Percentiles rank a stretch among this genome's conserved stretches.
Evolutionary conservation across 441 rosid species (phyloP).

Genomic region (Populus hybrid): DNA sequence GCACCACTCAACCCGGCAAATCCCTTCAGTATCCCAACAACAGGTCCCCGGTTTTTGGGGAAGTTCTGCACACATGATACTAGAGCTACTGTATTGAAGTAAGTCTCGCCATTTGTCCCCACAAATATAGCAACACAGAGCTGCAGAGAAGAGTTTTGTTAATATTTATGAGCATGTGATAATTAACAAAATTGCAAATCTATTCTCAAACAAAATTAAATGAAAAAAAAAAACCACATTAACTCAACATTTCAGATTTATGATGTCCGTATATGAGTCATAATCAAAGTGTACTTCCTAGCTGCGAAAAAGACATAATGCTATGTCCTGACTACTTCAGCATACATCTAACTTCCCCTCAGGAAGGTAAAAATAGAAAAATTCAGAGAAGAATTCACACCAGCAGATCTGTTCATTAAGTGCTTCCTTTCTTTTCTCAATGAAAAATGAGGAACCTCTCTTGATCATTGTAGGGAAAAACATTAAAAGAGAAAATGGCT

Average conservation of each 20-base stretch:
- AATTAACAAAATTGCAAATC: background rate
- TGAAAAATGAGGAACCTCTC: background rate
- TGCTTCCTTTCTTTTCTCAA: background rate
- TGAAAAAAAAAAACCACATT: background rate
- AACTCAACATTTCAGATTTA: too few species aligned
- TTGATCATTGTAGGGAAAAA: background rate
- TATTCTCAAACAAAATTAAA: background rate
- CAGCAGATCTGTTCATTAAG: background rate
- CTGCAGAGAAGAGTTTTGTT: constrained; percentile 33
- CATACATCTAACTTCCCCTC: background rate
- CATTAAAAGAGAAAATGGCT: background rate
- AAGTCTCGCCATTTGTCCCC: constrained; percentile 91
- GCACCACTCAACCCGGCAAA: constrained; percentile 94
- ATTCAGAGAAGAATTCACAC: background rate
- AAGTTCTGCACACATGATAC: constrained; percentile 93
- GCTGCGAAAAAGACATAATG: background rate
- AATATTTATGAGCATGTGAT: background rate
- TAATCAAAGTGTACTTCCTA: background rate
- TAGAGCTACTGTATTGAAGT: constrained; percentile 82
- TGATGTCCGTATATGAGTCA: too few species aligned
- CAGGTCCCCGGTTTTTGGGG: constrained; percentile 84
- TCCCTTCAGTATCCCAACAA: constrained; percentile 91
- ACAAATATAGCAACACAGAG: constrained; percentile 79
- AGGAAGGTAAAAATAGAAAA: background rate
- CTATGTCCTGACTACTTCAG: background rate